A percentile compares a stretch with the other conserved stretches of the same genome.
Conservation (phyloP, 495 filamentous ascomycete species). For the Evansstolkia leycettana region DNA sequence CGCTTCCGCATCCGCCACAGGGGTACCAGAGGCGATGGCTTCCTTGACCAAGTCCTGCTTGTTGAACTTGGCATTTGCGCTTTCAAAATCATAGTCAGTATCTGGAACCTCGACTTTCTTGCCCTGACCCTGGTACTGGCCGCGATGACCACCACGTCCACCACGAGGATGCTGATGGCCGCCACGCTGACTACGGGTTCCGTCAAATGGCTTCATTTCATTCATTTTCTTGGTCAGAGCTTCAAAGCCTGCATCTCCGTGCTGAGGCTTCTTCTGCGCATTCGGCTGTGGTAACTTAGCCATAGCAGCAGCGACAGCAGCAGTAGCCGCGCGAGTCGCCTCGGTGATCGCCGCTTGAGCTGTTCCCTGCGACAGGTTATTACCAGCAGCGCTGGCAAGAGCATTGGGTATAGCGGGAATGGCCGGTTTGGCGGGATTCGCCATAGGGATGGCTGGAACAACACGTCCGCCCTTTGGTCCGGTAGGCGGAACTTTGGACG, state of each 20-base stretch:
- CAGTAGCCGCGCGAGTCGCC: constrained; percentile 71
- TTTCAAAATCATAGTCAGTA: constrained; percentile 86
- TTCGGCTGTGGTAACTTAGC: constrained; percentile 54
- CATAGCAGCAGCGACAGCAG: constrained; percentile 83
- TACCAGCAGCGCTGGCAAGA: constrained; percentile 16
- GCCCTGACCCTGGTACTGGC: constrained; percentile 34
- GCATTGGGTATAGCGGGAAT: constrained; percentile 27
- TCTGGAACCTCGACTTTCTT: constrained; percentile 77
- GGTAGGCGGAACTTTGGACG: constrained; percentile 36
- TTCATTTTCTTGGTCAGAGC: constrained; percentile 74
- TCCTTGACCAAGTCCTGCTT: constrained; percentile 92
- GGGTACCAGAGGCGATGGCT: constrained; percentile 66
- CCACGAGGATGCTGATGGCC: constrained; percentile 37
- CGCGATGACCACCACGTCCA: constrained; percentile 44
- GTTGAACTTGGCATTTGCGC: constrained; percentile 93
- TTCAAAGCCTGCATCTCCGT: constrained; percentile 47
- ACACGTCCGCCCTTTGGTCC: constrained; percentile 62
- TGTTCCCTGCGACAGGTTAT: constrained; percentile 20
- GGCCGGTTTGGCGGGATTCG: constrained; percentile 27
- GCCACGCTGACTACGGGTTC: constrained; percentile 36
- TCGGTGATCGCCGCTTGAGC: constrained; percentile 40
- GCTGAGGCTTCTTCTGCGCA: constrained; percentile 29
- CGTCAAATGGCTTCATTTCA: constrained; percentile 65
- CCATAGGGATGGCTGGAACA: constrained; percentile 52
- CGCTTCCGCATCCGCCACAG: constrained; percentile 41